Conservation (phyloP, 73 alveolate genomes). For the Symbiodinium pilosum region DNA sequence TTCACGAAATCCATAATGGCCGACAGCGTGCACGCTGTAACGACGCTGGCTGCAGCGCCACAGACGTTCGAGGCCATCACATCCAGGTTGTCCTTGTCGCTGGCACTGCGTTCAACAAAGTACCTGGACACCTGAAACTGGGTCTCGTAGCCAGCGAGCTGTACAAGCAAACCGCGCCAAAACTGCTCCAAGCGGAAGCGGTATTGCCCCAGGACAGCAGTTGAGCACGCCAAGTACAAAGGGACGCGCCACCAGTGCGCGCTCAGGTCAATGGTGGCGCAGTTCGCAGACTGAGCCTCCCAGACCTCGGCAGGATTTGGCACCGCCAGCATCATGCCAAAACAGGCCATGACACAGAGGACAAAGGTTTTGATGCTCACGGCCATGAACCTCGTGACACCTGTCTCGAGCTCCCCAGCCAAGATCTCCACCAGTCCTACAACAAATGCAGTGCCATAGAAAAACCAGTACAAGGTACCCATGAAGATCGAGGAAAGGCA, state of each 20-base stretch:
- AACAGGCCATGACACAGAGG: conserved; percentile 50
- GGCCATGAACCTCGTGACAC: conserved; percentile 94
- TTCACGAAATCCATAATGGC: conserved; percentile 38
- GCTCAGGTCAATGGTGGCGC: conserved; percentile 42
- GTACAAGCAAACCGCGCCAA: conserved; percentile 80
- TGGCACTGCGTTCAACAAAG: too few species aligned
- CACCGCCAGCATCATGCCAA: conserved; percentile 43
- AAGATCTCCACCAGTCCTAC: conserved; percentile 92
- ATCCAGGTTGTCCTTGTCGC: conserved; percentile 64
- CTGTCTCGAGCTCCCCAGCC: conserved; percentile 92
- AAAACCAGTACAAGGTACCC: conserved; percentile 94
- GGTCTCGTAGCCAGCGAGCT: conserved; percentile 69
- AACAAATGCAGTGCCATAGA: conserved; percentile 93
- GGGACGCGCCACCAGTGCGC: conserved; percentile 74
- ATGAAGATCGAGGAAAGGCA: conserved; percentile 62
- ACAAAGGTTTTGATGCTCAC: conserved; percentile 95
- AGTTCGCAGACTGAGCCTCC: conserved; percentile 32
- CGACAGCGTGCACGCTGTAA: conserved; percentile 60
- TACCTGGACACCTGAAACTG: conserved; percentile 54
- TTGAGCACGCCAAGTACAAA: conserved; percentile 64
- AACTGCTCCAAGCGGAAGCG: conserved; percentile 74
- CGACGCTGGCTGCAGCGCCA: conserved; percentile 62
- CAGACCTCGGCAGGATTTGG: conserved; percentile 47
- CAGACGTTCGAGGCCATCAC: conserved; percentile 75
- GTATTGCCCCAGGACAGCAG: conserved; percentile 77